A percentile compares a stretch with the other conserved stretches of the same genome.
Conservation (phyloP, 352 stramenopile genomes). For the Phytophthora sansomeana region DNA sequence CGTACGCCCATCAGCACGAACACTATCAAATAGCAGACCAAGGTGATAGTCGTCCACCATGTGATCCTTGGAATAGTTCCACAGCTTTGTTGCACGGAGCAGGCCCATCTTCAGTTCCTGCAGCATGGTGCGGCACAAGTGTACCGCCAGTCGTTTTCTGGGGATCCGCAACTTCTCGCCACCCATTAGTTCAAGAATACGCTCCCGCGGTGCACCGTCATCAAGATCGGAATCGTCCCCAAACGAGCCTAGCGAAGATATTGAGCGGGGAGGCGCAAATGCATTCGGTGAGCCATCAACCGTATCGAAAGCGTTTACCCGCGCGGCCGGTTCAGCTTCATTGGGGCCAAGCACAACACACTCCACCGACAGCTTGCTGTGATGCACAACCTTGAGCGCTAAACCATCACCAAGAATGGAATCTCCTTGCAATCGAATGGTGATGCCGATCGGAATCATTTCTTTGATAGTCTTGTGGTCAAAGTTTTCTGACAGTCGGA, state of each 20-base stretch:
- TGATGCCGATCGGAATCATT: conserved; percentile 90
- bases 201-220: conserved; percentile 46
- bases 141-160: conserved; percentile 71
- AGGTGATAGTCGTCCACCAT: conserved; percentile 89
- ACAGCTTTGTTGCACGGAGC: conserved; percentile 83
- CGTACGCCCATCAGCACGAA: conserved; percentile 71
- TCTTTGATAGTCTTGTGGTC: conserved; percentile 92
- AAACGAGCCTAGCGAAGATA: conserved; percentile 53
- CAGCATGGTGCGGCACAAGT: conserved; percentile 71
- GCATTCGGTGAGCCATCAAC: conserved; percentile 13
- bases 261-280: conserved; percentile 44
- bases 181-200: conserved; percentile 81
- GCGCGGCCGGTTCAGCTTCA: conserved; percentile 31
- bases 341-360: conserved; percentile 77
- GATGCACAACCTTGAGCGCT: conserved; percentile 79
- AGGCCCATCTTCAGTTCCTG: conserved; percentile 81
- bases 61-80: conserved; percentile 81
- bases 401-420: conserved; percentile 80
- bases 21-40: conserved; percentile 77
- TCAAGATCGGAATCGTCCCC: conserved; percentile 43
- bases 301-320: conserved; percentile 9
- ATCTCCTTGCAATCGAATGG: conserved; percentile 78
- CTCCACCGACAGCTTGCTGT: conserved; percentile 88
- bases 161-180: conserved; percentile 88
- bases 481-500: conserved; percentile 89